Evolutionary conservation across 1,284 basidiomycete species (phyloP), one percentile per base, ranked within the genome.

Genomic region (Laetiporus sulphureus): DNA sequence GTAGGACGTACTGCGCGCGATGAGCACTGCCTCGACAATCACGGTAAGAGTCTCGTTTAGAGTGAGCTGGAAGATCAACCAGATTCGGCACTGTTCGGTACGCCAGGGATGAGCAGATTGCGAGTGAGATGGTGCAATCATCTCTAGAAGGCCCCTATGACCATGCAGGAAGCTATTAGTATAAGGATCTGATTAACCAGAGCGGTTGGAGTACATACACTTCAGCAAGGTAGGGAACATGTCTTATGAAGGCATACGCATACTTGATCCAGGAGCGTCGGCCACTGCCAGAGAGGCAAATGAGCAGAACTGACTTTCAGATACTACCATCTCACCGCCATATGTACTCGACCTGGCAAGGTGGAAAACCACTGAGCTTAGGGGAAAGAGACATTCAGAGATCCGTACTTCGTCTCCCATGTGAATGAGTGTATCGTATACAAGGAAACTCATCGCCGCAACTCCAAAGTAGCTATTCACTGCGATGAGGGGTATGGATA

Each of bases 321-420:
- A 18, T 5, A 5, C 11, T 5, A 4, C 16, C 5, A 35, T 6
- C 8, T 13, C 4, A 50, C 49, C 38, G 25, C 49, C 49, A 50
- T 11, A 50, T 45, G 32, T 41, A 50, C 13, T 50, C 41, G 1
- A 47, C 46, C 49, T 50, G 25, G n/a, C n/a, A n/a, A 8, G 13
- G 25, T 27, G 25, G 8, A 27, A 13, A 27, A 27, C 13, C 25
- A 8, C 7, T 27, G 8, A 27, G 25, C 25, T 27, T 13, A 27
- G 13, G 25, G 7, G 25, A 27, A 13, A 7, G 25, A 13, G 25
- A 27, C 25, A 27, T n/a, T n/a, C n/a, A n/a, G n/a, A n/a, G n/a
- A 13, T 8, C 8, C 25, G 25, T 13, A 27, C 25, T 13, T 27
- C 25, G 13, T 27, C 25, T 7, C 8, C 25, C 25, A 27, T 7